A percentile compares a stretch with the other conserved stretches of the same genome.
Conservation (phyloP, 805 yeast genomes). For the Candida maris region DNA sequence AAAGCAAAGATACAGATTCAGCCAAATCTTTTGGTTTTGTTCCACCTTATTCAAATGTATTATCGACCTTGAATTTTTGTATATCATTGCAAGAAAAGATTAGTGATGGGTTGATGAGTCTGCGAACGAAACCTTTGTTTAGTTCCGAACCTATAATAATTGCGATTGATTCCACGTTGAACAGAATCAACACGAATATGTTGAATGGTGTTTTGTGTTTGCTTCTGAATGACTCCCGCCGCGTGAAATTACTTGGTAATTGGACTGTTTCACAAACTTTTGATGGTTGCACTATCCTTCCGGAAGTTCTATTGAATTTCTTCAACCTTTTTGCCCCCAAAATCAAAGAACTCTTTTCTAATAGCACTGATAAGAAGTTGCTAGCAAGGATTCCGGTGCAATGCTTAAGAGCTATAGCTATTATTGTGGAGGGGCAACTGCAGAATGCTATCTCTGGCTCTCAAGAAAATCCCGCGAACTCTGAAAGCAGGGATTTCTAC, state of each 20-base stretch:
- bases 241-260: conserved; percentile 33
- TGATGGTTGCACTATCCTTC: conserved; percentile 35
- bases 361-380: conserved; percentile 12
- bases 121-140: conserved; percentile 38
- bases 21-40: conserved; percentile 45
- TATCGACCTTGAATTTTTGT: conserved; percentile 53
- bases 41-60: conserved; percentile 62
- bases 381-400: conserved; percentile 30
- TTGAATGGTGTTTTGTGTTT: conserved; percentile 25
- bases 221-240: conserved; percentile 24
- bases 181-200: conserved; percentile 23
- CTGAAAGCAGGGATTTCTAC: conserved; percentile 26
- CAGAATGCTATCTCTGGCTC: conserved; percentile 40
- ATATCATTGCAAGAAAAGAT: conserved; percentile 44
- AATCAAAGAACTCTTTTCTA: conserved; percentile 19
- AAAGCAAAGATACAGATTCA: conserved; percentile 8
- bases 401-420: conserved; percentile 33
- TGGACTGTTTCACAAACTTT: conserved; percentile 31
- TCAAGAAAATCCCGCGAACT: conserved; percentile 6
- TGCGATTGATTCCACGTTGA: conserved; percentile 14
- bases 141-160: conserved; percentile 35
- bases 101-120: conserved; percentile 27
- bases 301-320: conserved; percentile 36
- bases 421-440: conserved; percentile 41
- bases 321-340: conserved; percentile 36